Evolutionary conservation across 768 basidiomycete species (phyloP).

Genomic region (Podaxis carcinomalis): DNA sequence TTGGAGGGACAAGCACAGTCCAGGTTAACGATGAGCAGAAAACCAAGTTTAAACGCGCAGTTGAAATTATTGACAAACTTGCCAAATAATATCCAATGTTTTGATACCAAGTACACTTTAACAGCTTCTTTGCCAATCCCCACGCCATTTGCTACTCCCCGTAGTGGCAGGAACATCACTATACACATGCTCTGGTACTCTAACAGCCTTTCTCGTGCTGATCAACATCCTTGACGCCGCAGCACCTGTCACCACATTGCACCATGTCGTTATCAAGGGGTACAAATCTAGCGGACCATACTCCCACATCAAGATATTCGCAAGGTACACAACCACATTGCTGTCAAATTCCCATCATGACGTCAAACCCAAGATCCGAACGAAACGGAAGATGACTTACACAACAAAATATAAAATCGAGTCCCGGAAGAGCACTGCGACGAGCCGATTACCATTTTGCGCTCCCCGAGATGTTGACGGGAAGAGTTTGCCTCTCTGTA

Average conservation of each 20-base stretch:
- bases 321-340: neutral
- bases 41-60: conserved; percentile 63
- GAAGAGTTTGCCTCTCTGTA: neutral
- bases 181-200: neutral
- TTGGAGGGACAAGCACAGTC: conserved; percentile 42
- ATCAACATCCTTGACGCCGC: conserved; percentile 1
- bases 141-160: neutral
- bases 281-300: conserved; percentile 1
- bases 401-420: neutral
- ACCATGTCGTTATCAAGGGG: neutral
- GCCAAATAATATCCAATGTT: conserved; percentile 13
- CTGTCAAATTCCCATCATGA: neutral
- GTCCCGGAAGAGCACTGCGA: neutral
- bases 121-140: neutral
- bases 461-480: neutral
- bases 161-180: neutral
- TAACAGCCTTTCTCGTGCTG: neutral
- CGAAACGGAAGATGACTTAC: neutral
- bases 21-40: conserved; percentile 58
- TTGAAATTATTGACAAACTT: conserved; percentile 59
- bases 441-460: neutral
- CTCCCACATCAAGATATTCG: neutral
- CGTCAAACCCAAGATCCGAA: neutral
- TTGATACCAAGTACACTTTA: neutral
- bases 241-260: neutral